Evolutionary conservation across 192 early-diverging fungal genomes (phyloP), one percentile per base, ranked within the genome.

Genomic region (Chytriomyces sp.): DNA sequence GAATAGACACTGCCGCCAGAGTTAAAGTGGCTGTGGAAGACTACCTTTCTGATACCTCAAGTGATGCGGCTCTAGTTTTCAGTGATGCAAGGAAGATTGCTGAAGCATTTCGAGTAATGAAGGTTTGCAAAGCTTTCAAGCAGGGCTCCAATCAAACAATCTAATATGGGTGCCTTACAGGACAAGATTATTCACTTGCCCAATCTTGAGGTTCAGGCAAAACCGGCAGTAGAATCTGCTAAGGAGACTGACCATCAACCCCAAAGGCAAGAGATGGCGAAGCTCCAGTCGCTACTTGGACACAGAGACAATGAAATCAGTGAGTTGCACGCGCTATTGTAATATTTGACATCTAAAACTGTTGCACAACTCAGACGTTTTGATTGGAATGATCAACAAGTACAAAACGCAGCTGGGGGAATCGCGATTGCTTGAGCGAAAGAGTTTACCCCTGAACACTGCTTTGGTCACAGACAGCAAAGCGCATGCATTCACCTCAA

Each of bases 251-350:
- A 35, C 35, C 35, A 35, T 35, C 35, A 35, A 35, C 35, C 35
- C 35, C 35, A 35, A 13, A 76, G 43, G 7, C 1, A 71, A 9
- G 79, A 83, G 66, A 20, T 83, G 13, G 49, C 79, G 49, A 77
- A 74, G 35, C 63, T 89, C 16, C 59, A 80, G 53, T 61, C 61
- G 26, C 73, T 89, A 10, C 63, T 87, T 13, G 78, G 69, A 0
- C 86, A 89, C 74, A 50, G 88, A 13, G 87, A 89, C 76, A 89
- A 89, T 66, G 88, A 89, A 77, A 89, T 89, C 35, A 89, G 88
- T 89, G 79, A 50, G 80, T 79, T 48, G 7, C 67, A n/a, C 11
- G 11, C 23, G 11, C 16, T 43, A 13, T 67, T 57, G 45, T 35
- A 77, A 50, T 60, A 28, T 61, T 65, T 28, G 5, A 26, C 13